A percentile compares a stretch with the other conserved stretches of the same genome.
Conservation (phyloP, 208 protist genomes). For the Leishmania mexicana region DNA sequence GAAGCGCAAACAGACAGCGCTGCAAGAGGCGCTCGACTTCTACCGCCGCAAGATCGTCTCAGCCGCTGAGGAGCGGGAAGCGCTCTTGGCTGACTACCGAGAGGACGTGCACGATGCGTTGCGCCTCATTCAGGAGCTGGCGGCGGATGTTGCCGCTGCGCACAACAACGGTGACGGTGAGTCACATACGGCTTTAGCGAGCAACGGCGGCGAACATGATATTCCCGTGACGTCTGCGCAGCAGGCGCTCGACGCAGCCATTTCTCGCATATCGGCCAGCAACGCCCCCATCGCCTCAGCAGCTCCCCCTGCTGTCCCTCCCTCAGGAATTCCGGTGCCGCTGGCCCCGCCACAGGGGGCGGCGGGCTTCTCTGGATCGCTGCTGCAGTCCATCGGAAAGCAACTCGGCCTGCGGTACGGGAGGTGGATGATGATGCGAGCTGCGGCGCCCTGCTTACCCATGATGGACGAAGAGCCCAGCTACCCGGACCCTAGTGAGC, state of each 20-base stretch:
- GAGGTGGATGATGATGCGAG: not conserved
- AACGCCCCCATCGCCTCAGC: not conserved
- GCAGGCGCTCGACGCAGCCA: constrained; percentile 1
- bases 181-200: too few species aligned
- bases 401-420: not conserved
- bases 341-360: not conserved
- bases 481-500: not conserved
- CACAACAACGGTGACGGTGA: too few species aligned
- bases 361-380: not conserved
- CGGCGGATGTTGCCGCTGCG: not conserved
- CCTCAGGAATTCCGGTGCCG: not conserved
- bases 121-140: constrained; percentile 22
- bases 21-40: constrained; percentile 25
- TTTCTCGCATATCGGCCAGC: not conserved
- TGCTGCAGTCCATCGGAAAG: not conserved
- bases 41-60: constrained; percentile 28
- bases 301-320: not conserved
- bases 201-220: not conserved
- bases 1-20: constrained; percentile 12
- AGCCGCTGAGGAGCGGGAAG: constrained; percentile 10
- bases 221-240: not conserved
- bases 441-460: not conserved
- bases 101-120: constrained; percentile 26
- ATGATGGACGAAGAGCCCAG: not conserved
- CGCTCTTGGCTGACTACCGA: constrained; percentile 23